Percentiles rank a stretch among this genome's conserved stretches.
phyloP scores from a whole-genome alignment of 345 rosid species.

The Eucalyptus cloeziana region DNA sequence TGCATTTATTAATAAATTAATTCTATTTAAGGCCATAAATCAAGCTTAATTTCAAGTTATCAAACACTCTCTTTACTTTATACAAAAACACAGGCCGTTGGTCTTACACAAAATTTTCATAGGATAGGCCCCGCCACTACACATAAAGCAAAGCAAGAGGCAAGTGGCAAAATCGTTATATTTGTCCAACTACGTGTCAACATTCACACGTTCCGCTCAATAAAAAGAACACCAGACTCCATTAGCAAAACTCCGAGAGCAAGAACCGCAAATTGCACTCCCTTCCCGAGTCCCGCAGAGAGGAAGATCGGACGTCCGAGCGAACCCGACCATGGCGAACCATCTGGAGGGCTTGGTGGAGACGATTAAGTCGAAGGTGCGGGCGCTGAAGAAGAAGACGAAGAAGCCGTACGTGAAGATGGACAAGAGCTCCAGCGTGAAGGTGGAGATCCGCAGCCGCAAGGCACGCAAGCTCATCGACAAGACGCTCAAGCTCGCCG shows the following conservation, averaged over 20 bases:
- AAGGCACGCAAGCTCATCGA: conserved; percentile 71
- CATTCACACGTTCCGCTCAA: not conserved
- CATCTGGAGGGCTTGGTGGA: conserved; percentile 71
- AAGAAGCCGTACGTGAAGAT: conserved; percentile 70
- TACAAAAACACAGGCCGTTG: not conserved
- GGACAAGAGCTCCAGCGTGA: conserved; percentile 93
- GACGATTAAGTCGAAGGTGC: conserved; percentile 83
- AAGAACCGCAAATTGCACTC: not conserved
- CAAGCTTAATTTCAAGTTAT: not conserved
- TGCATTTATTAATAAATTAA: not conserved
- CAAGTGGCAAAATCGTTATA: not conserved
- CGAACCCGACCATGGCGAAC: conserved; percentile 26
- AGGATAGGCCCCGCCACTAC: not conserved
- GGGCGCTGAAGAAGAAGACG: conserved; percentile 33
- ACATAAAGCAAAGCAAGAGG: too few relatives aligned
- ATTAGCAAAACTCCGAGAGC: too few relatives aligned
- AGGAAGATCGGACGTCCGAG: not conserved
- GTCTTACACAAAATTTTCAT: not conserved
- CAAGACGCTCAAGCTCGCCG: conserved; percentile 72
- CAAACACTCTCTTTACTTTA: not conserved
- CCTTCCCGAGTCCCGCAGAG: not conserved
- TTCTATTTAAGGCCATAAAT: not conserved
- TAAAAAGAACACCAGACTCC: not conserved
- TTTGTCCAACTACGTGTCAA: not conserved
- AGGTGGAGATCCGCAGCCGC: conserved; percentile 87